Conservation (phyloP, 495 filamentous ascomycete genomes). For the Amphirosellinia nigrospora region DNA sequence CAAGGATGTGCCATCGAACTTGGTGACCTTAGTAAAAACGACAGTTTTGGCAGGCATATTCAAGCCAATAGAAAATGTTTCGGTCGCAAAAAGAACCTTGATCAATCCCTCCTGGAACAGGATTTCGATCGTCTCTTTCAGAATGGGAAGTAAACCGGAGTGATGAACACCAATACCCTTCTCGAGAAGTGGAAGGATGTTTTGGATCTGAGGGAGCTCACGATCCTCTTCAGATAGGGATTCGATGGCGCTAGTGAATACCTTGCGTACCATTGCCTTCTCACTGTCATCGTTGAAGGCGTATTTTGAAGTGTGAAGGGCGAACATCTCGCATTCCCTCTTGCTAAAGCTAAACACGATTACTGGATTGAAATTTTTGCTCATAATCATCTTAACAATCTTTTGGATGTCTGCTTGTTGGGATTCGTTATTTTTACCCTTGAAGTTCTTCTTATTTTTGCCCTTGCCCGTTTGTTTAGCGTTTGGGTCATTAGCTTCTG, state of each 20-base stretch:
- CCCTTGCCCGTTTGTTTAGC: slow-evolving; percentile 83
- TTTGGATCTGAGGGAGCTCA: slow-evolving; percentile 82
- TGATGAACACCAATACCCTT: slow-evolving; percentile 97
- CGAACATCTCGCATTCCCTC: slow-evolving; percentile 87
- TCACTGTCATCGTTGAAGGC: slow-evolving; percentile 98
- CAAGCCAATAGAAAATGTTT: slow-evolving; percentile 97
- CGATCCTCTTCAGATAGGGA: slow-evolving; percentile 91
- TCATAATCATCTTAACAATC: slow-evolving; percentile 98
- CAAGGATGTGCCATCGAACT: slow-evolving; percentile 84
- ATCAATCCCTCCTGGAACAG: slow-evolving; percentile 97
- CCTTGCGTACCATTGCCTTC: slow-evolving; percentile 91
- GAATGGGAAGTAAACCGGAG: slow-evolving; percentile 90
- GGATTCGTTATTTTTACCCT: slow-evolving; percentile 71
- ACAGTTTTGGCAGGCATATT: slow-evolving; percentile 99
- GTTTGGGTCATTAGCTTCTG: slow-evolving; percentile 77
- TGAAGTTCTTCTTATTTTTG: slow-evolving; percentile 89
- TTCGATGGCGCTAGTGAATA: slow-evolving; percentile 89
- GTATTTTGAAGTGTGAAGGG: slow-evolving; percentile 80
- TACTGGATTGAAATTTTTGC: slow-evolving; percentile 93
- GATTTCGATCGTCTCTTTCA: slow-evolving; percentile 99
- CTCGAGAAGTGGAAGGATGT: slow-evolving; percentile 87
- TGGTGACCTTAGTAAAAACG: slow-evolving; percentile 94
- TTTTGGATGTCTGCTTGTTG: slow-evolving; percentile 88
- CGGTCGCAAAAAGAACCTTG: slow-evolving; percentile 96
- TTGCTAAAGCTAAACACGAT: slow-evolving; percentile 99